A percentile compares a stretch with the other conserved stretches of the same genome.
Conservation (phyloP, 2,329 filamentous ascomycete species). For the Aphanocladium album region DNA sequence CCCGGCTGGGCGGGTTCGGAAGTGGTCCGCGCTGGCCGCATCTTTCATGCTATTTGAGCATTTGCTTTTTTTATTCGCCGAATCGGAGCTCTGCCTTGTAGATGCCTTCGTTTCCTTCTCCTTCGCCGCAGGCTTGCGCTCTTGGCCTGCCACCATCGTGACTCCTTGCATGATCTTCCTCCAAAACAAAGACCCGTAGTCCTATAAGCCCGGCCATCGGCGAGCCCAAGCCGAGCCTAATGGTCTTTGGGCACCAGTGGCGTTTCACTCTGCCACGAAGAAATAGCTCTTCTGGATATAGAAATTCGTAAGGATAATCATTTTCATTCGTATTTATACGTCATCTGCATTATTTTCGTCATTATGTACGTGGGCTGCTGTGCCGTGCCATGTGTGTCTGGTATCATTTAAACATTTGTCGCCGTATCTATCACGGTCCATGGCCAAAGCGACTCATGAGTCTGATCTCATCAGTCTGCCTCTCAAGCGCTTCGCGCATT, state of each 20-base stretch:
- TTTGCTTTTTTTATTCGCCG: neutral
- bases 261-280: neutral
- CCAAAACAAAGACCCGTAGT: neutral
- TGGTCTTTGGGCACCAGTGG: constrained; percentile 9
- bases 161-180: constrained; percentile 3
- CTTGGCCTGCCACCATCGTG: constrained; percentile 7
- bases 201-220: neutral
- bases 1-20: neutral
- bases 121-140: neutral
- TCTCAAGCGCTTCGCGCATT: constrained; percentile 71
- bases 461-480: constrained; percentile 72
- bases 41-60: neutral
- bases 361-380: constrained; percentile 2
- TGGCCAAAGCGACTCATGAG: constrained; percentile 58
- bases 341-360: constrained; percentile 5
- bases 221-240: constrained; percentile 4
- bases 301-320: neutral
- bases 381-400: neutral
- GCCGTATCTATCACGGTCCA: constrained; percentile 10
- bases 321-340: constrained; percentile 1
- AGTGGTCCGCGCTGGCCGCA: constrained; percentile 6
- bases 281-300: neutral
- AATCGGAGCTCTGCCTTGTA: constrained; percentile 4
- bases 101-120: neutral
- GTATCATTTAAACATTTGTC: neutral